Evolutionary conservation across 225 moss, liverwort and hornwort species (phyloP).

Genomic region (Polytrichum formosum): DNA sequence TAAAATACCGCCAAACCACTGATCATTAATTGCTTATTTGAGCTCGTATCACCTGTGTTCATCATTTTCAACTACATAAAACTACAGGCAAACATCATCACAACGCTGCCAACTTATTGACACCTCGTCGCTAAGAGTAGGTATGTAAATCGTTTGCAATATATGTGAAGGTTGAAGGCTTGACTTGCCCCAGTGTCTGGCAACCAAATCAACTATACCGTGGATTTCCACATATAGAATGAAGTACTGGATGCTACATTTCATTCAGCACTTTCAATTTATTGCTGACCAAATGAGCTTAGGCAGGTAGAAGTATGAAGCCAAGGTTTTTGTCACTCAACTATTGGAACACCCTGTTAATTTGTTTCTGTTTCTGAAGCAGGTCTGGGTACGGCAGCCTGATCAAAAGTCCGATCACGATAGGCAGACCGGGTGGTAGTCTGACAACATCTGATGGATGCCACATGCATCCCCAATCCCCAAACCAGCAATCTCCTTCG

Average conservation of each 20-base stretch:
- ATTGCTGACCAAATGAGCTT: no score
- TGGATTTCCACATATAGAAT: no score
- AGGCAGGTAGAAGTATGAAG: no score
- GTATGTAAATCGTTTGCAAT: no score
- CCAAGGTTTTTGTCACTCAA: background rate
- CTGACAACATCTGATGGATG: conserved; percentile 21
- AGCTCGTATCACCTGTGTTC: background rate
- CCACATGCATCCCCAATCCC: conserved; percentile 38
- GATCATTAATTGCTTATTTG: background rate
- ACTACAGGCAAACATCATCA: background rate
- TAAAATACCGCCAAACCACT: background rate
- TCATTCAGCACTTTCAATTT: no score
- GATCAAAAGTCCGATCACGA: conserved; percentile 15
- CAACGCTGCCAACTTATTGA: background rate
- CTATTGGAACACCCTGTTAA: background rate
- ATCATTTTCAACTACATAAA: background rate
- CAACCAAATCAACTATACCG: no score
- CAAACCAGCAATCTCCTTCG: conserved; percentile 35
- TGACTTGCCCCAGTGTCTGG: no score
- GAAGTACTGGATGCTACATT: no score
- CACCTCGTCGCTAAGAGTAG: no score
- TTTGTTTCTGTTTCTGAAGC: background rate
- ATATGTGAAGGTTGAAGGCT: no score
- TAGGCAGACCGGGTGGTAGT: conserved; percentile 28
- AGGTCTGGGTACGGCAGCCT: conserved; percentile 36